Evolutionary conservation across 1,284 basidiomycete genomes (phyloP), one percentile per base, ranked within the genome.

Genomic region (Rhodotorula sp.): DNA sequence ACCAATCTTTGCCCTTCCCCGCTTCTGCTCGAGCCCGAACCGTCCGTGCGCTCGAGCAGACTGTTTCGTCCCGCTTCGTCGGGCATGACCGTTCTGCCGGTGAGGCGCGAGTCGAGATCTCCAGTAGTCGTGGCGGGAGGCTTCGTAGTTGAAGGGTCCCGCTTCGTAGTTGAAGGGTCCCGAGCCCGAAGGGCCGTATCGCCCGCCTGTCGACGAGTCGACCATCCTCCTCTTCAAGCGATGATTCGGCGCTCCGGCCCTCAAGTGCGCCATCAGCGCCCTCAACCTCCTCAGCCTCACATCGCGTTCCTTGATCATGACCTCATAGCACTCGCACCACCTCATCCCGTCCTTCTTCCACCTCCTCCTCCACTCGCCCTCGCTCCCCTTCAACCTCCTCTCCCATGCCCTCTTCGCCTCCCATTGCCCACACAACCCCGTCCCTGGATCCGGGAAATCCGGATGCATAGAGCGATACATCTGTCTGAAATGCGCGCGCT

Each of bases 61-160:
- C 40, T 18, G 40, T 44, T 18, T 44, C 40, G 40, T 18, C 16
- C 40, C 40, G 40, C 40, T 44, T 44, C 40, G 10, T 7, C 40
- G 40, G 16, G 40, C 40, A 18, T 44, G 40, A 18, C 40, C 50
- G 50, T n/a, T 22, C 10, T 51, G 50, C n/a, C 50, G n/a, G 13
- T 51, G 24, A n/a, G 11, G 50, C 50, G 26, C 24, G 50, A 4
- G 10, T 13, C 37, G n/a, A n/a, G 37, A 40, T 30, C 48, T 61
- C 67, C 67, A 68, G 24, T 61, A 52, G 46, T 57, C 28, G 7
- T 18, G 30, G 40, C 67, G 57, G 59, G 64, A 61, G 0, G 62
- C 40, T 22, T 59, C 59, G 54, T 57, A 58, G 51, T 68, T 40
- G 48, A 64, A 64, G n/a, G 57, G 30, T 7, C 30, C 55, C 7